Conservation (phyloP, 2,329 filamentous ascomycete species). For the Fusarium ambrosium region DNA sequence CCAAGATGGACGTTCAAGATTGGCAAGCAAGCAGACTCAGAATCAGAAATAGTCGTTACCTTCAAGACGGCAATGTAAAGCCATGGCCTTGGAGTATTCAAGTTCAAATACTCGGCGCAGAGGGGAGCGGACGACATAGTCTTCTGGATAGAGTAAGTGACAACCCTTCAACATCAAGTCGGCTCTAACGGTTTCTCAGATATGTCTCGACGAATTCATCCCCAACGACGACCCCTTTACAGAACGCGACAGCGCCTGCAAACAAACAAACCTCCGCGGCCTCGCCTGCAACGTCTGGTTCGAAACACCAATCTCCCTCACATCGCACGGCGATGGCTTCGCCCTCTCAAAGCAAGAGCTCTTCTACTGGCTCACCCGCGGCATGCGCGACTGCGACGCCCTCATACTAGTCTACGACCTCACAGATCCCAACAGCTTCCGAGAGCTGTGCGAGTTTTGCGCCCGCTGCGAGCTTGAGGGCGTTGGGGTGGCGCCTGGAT, state of each 20-base stretch:
- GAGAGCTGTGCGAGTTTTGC: slow-evolving; percentile 34
- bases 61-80: slow-evolving; percentile 23
- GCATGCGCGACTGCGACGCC: slow-evolving; percentile 32
- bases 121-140: slow-evolving; percentile 29
- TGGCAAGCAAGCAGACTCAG: slow-evolving; percentile 33
- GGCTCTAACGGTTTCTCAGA: slow-evolving; percentile 8
- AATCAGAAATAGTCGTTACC: slow-evolving; percentile 31
- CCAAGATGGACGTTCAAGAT: slow-evolving; percentile 32
- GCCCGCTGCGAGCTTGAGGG: slow-evolving; percentile 29
- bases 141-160: slow-evolving; percentile 25
- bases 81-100: slow-evolving; percentile 33
- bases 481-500: slow-evolving; percentile 24
- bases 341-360: slow-evolving; percentile 17
- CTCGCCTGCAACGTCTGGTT: slow-evolving; percentile 32
- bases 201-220: slow-evolving; percentile 19
- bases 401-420: slow-evolving; percentile 34
- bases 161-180: neutral
- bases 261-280: slow-evolving; percentile 11
- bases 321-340: slow-evolving; percentile 11
- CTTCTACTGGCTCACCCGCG: slow-evolving; percentile 22
- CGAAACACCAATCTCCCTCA: slow-evolving; percentile 20
- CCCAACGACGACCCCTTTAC: slow-evolving; percentile 4
- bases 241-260: slow-evolving; percentile 15
- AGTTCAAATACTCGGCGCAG: slow-evolving; percentile 32
- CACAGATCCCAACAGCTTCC: slow-evolving; percentile 23